Base-by-base conservation (phyloP, 225 moss, liverwort and hornwort species). In the Antitrichia curtipendula region DNA sequence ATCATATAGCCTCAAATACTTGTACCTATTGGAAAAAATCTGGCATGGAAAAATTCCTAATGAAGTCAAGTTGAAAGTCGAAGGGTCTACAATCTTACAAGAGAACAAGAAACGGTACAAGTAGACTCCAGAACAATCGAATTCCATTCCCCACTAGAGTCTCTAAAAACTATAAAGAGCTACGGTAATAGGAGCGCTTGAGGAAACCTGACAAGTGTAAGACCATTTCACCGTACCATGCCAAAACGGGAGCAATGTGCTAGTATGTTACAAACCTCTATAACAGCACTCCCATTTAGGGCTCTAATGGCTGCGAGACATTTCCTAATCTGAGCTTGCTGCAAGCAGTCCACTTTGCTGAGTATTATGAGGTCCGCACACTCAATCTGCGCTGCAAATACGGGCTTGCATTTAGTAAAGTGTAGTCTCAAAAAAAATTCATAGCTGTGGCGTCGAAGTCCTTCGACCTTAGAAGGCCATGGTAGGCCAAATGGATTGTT, bases 301-400 rank as follows among this genome's bases (percentile, higher is more conserved):
- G 87, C 93, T 90, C 71, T 88, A 59, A 93, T 90, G 81, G 92
- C 92, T n/a, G 92, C 85, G 45, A 88, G 88, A 78, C 93, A 93
- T 87, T 91, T 92, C 77, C 80, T 81, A 83, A 93, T 86, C 78
- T 93, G 92, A 87, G 87, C 73, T 90, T 93, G 92, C 69, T 61
- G 92, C 92, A 93, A 88, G 87, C 93, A 92, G 80, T 93, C 93
- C 78, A 93, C 91, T 90, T 93, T 93, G 61, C 87, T 92, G 70
- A 93, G 89, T 62, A 93, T 92, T 79, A 93, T 74, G 59, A 92
- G 87, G 78, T 92, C 82, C 38, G 92, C 93, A 85, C 89, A 93
- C 81, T 92, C 93, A 43, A 93, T 92, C 93, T 93, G 93, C 88
- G 77, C 89, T 86, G 83, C 86, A 81, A 86, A 81, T 34, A 87